A percentile compares a stretch with the other conserved stretches of the same genome.
These are phyloP conservation scores for Phytophthora aleatoria DNA, from an alignment of 352 stramenopile genomes.

Conservation along the genomic window DNA sequence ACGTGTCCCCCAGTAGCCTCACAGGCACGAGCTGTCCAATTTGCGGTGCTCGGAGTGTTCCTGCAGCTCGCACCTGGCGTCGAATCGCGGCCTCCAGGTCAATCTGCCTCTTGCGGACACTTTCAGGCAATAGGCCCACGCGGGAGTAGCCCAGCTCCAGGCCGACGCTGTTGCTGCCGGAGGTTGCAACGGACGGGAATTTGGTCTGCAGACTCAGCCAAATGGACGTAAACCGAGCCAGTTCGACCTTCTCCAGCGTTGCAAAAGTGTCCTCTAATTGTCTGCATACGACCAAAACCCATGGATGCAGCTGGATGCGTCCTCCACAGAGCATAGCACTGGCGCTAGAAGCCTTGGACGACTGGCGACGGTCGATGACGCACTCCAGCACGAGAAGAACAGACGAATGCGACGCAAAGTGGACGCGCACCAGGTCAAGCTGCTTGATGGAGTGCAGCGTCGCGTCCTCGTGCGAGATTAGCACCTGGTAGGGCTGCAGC, in stretches of 20 bases:
- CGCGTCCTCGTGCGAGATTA: constrained; percentile 44
- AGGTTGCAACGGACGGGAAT: constrained; percentile 28
- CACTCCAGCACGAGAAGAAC: constrained; percentile 41
- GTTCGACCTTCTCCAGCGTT: constrained; percentile 27
- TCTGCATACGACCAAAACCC: constrained; percentile 44
- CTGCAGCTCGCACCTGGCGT: constrained; percentile 43
- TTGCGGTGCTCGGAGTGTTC: constrained; percentile 14
- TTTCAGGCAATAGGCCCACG: constrained; percentile 44
- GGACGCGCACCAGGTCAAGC: constrained; percentile 25
- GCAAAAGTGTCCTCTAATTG: constrained; percentile 18
- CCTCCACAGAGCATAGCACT: constrained; percentile 24
- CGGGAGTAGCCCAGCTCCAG: constrained; percentile 10
- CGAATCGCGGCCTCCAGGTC: constrained; percentile 34
- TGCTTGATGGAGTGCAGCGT: constrained; percentile 18
- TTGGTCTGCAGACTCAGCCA: constrained; percentile 47
- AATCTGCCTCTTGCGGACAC: constrained; percentile 42
- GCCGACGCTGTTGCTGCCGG: constrained; percentile 1
- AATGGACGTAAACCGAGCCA: not conserved
- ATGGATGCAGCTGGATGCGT: constrained; percentile 55
- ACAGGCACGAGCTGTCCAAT: constrained; percentile 45
- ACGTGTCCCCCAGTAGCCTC: constrained; percentile 56
- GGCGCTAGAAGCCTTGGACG: not conserved
- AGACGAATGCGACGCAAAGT: not conserved
- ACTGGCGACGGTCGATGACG: constrained; percentile 33
- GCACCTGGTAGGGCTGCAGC: constrained; percentile 58